A percentile compares a stretch with the other conserved stretches of the same genome.
These are phyloP conservation scores for Xerocomellus dryophilus DNA, from an alignment of 768 basidiomycete species.

Conservation along the genomic window DNA sequence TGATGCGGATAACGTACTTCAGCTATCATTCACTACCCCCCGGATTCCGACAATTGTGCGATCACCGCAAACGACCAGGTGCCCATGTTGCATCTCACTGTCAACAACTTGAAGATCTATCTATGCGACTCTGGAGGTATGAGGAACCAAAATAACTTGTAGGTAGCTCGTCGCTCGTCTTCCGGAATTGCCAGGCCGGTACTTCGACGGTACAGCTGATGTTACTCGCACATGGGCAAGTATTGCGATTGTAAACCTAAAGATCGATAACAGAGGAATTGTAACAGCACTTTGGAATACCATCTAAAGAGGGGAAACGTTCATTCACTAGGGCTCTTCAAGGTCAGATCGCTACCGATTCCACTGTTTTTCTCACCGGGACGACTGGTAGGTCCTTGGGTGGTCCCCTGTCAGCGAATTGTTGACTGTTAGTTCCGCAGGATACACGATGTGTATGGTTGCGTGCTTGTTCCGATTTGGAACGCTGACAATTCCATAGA, in stretches of 20 bases:
- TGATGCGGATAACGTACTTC: background rate
- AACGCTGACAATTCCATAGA: conserved; percentile 36
- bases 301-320: conserved; percentile 76
- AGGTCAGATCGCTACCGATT: conserved; percentile 88
- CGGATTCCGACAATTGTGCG: conserved; percentile 69
- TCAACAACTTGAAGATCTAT: conserved; percentile 57
- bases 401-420: background rate
- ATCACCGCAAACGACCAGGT: conserved; percentile 75
- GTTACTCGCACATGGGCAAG: conserved; percentile 84
- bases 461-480: background rate
- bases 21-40: conserved; percentile 94
- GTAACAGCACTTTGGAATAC: conserved; percentile 80
- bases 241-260: background rate
- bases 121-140: conserved; percentile 85
- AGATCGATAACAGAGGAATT: background rate
- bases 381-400: conserved; percentile 55
- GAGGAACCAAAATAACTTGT: background rate
- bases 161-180: background rate
- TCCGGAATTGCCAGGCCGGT: conserved; percentile 54
- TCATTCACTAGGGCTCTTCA: conserved; percentile 91
- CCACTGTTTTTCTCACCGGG: conserved; percentile 75
- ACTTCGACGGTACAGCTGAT: conserved; percentile 92
- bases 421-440: background rate
- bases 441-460: conserved; percentile 39
- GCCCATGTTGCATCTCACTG: conserved; percentile 26